These are phyloP conservation scores for Trichoderma pleuroti DNA, from an alignment of 2,329 filamentous ascomycete genomes.

Conservation along the genomic window DNA sequence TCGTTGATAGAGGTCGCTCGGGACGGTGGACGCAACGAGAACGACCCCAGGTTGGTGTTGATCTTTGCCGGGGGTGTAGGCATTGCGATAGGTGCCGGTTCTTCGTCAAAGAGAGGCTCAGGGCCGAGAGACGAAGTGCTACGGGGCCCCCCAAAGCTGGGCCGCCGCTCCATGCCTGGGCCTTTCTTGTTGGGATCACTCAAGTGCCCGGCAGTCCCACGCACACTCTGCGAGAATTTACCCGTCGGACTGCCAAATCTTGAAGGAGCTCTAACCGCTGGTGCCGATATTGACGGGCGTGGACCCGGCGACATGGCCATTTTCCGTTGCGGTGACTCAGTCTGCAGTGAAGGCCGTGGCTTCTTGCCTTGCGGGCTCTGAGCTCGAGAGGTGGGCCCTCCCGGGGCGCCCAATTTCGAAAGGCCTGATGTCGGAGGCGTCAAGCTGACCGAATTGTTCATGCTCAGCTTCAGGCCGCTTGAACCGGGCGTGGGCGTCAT, in stretches of 20 bases:
- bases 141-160: constrained; percentile 50
- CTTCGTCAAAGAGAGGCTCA: constrained; percentile 53
- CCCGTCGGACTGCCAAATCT: constrained; percentile 45
- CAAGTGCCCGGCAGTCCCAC: constrained; percentile 54
- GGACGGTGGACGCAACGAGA: constrained; percentile 53
- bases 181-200: constrained; percentile 59
- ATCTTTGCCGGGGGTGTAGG: constrained; percentile 50
- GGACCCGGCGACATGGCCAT: constrained; percentile 59
- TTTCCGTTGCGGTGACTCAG: constrained; percentile 79
- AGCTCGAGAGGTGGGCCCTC: constrained; percentile 67
- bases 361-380: constrained; percentile 70
- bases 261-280: constrained; percentile 38
- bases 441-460: constrained; percentile 54
- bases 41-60: constrained; percentile 52
- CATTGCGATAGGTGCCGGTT: constrained; percentile 45
- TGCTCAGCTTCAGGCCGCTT: constrained; percentile 51
- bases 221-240: constrained; percentile 62
- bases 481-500: constrained; percentile 66
- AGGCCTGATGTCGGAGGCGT: constrained; percentile 63
- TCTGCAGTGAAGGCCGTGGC: constrained; percentile 73
- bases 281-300: constrained; percentile 54
- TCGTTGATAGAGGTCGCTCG: constrained; percentile 55
- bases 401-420: constrained; percentile 82
- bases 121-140: constrained; percentile 59
- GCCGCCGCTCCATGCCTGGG: constrained; percentile 47